These are phyloP conservation scores for Apium graveolens DNA, from an alignment of 129 eudicot genomes.

Conservation along the genomic window DNA sequence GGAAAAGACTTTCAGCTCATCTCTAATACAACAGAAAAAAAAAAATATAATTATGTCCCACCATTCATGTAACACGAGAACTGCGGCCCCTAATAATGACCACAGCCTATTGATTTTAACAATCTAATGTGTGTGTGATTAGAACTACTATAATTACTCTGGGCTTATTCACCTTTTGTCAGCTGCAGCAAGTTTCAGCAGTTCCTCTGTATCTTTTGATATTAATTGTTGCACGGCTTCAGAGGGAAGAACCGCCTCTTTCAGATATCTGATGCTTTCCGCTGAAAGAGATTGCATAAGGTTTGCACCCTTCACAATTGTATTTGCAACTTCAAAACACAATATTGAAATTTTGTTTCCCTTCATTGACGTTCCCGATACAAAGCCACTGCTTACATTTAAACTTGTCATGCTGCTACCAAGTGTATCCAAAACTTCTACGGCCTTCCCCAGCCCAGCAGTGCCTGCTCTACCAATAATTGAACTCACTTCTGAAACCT, in stretches of 20 bases:
- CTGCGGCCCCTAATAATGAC: not conserved
- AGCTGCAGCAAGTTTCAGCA: constrained; percentile 78
- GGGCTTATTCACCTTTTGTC: constrained; percentile 61
- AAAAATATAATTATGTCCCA: not conserved
- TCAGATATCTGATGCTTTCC: constrained; percentile 70
- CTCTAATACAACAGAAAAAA: constrained; percentile 42
- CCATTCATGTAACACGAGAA: not conserved
- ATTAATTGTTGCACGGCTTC: constrained; percentile 79
- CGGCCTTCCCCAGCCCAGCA: constrained; percentile 91
- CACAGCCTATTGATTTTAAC: not conserved
- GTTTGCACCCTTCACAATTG: constrained; percentile 88
- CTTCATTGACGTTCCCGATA: constrained; percentile 72
- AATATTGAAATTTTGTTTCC: constrained; percentile 82
- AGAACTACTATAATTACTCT: constrained; percentile 3
- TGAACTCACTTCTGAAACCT: constrained; percentile 97
- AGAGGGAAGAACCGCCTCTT: constrained; percentile 77
- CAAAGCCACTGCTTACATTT: constrained; percentile 71
- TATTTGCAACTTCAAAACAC: constrained; percentile 93
- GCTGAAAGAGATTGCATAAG: constrained; percentile 86
- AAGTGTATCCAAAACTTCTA: constrained; percentile 96
- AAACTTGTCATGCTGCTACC: constrained; percentile 98
- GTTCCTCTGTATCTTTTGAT: constrained; percentile 83
- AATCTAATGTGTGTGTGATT: not conserved
- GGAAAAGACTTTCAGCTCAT: constrained; percentile 78
- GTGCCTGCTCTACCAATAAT: constrained; percentile 88